Conservation (phyloP, 768 basidiomycete species). For the Pleurotus pulmonarius region DNA sequence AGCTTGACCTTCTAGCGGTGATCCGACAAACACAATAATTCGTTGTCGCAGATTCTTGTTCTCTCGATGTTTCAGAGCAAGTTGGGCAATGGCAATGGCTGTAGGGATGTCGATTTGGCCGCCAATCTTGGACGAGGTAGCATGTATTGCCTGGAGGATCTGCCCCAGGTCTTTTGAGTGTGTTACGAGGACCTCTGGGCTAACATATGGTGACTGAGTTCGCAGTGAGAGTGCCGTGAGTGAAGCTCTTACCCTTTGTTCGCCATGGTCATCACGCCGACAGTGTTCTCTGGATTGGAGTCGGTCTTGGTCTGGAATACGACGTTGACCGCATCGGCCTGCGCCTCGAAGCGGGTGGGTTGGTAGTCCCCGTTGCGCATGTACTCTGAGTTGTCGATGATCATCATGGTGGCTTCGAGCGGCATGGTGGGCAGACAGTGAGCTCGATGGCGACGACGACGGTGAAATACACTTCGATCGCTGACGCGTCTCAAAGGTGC, state of each 20-base stretch:
- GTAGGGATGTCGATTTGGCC: conserved; percentile 86
- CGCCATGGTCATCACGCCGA: conserved; percentile 98
- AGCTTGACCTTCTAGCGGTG: conserved; percentile 69
- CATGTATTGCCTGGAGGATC: conserved; percentile 76
- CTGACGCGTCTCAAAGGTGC: conserved; percentile 4
- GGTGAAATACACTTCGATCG: conserved; percentile 7
- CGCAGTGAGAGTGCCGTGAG: neutral
- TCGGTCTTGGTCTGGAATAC: conserved; percentile 92
- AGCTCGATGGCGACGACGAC: conserved; percentile 8
- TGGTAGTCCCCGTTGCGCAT: conserved; percentile 94
- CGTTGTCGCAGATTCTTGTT: conserved; percentile 98
- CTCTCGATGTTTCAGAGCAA: conserved; percentile 95
- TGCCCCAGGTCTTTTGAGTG: conserved; percentile 95
- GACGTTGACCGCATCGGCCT: conserved; percentile 85
- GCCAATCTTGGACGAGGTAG: conserved; percentile 65
- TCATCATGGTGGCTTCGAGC: conserved; percentile 95
- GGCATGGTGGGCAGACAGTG: conserved; percentile 59
- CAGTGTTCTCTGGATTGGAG: conserved; percentile 96
- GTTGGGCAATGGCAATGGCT: conserved; percentile 88
- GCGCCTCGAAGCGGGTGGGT: conserved; percentile 86
- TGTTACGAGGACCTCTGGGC: conserved; percentile 94
- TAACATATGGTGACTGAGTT: conserved; percentile 24
- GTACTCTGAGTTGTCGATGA: conserved; percentile 97
- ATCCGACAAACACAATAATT: conserved; percentile 91
- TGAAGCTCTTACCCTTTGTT: conserved; percentile 74